These are phyloP conservation scores for Vachellia collinsii DNA, from an alignment of 306 rosid species.

Conservation along the genomic window DNA sequence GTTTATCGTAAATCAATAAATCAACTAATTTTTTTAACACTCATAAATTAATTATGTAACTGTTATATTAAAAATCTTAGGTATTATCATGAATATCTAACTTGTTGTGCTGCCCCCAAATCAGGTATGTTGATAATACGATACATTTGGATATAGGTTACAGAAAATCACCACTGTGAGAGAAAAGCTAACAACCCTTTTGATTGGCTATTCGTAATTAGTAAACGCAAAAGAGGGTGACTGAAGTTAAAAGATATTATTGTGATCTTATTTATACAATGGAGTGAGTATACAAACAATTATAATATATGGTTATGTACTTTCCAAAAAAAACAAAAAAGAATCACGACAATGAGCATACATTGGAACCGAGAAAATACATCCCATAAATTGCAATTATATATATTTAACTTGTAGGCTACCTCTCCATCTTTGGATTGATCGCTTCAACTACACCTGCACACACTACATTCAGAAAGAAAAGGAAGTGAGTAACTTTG, in stretches of 20 bases:
- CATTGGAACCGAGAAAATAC: constrained; percentile 32
- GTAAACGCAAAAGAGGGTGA: constrained; percentile 12
- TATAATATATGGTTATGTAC: constrained; percentile 52
- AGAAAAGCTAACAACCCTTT: not conserved
- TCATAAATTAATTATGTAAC: too few species aligned
- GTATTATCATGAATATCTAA: too few species aligned
- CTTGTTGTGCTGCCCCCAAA: too few species aligned
- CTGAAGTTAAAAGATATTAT: constrained; percentile 41
- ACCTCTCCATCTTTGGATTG: constrained; percentile 78
- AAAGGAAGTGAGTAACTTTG: not conserved
- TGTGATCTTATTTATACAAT: constrained; percentile 58
- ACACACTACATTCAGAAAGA: constrained; percentile 20
- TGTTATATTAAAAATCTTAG: too few species aligned
- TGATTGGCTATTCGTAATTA: constrained; percentile 2
- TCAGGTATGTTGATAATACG: too few species aligned
- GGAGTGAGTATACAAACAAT: constrained; percentile 56
- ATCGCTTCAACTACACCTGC: constrained; percentile 76
- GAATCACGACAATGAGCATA: constrained; percentile 45
- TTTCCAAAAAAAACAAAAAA: constrained; percentile 35
- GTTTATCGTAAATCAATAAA: too few species aligned
- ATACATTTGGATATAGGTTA: too few species aligned
- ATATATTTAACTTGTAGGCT: constrained; percentile 36
- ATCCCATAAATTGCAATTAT: constrained; percentile 42
- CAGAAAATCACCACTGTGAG: not conserved
- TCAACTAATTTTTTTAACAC: too few species aligned